Percentiles rank a stretch among this genome's conserved stretches.
Conservation (phyloP, 2,329 filamentous ascomycete species). For the Xylaria sp. region DNA sequence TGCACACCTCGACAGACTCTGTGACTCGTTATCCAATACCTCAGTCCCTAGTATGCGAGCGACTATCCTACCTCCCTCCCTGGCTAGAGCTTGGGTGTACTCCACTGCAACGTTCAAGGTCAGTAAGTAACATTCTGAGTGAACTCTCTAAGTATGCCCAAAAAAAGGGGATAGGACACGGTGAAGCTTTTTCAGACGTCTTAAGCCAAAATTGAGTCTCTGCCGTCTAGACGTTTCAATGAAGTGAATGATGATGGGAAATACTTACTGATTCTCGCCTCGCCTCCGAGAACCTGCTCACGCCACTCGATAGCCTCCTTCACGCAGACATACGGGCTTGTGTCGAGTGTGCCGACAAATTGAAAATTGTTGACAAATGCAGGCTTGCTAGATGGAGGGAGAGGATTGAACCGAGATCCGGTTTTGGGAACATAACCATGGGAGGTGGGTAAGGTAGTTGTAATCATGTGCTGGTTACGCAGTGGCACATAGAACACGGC, state of each 20-base stretch:
- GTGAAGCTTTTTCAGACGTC: no score
- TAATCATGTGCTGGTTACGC: conserved; percentile 80
- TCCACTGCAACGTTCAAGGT: conserved; percentile 29
- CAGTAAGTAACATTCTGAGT: background rate
- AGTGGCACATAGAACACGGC: conserved; percentile 82
- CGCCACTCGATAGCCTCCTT: conserved; percentile 79
- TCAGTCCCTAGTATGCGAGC: conserved; percentile 75
- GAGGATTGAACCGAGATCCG: conserved; percentile 52
- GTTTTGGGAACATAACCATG: conserved; percentile 74
- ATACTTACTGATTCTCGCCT: conserved; percentile 69
- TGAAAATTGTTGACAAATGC: conserved; percentile 78
- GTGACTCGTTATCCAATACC: conserved; percentile 73
- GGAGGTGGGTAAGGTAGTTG: conserved; percentile 80
- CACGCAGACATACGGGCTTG: conserved; percentile 76
- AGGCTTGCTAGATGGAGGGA: conserved; percentile 61
- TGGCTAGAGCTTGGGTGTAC: conserved; percentile 73
- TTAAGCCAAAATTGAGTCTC: no score
- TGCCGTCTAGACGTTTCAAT: background rate
- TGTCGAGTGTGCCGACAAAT: conserved; percentile 81
- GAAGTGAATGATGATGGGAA: background rate
- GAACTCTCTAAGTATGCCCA: background rate
- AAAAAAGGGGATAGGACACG: background rate
- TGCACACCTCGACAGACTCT: conserved; percentile 72
- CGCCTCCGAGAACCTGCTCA: conserved; percentile 75
- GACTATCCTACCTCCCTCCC: conserved; percentile 68